Percentiles rank a stretch among this genome's conserved stretches.
Evolutionary conservation across 2,329 filamentous ascomycete species (phyloP).

Genomic region (Claviceps sorghi): DNA sequence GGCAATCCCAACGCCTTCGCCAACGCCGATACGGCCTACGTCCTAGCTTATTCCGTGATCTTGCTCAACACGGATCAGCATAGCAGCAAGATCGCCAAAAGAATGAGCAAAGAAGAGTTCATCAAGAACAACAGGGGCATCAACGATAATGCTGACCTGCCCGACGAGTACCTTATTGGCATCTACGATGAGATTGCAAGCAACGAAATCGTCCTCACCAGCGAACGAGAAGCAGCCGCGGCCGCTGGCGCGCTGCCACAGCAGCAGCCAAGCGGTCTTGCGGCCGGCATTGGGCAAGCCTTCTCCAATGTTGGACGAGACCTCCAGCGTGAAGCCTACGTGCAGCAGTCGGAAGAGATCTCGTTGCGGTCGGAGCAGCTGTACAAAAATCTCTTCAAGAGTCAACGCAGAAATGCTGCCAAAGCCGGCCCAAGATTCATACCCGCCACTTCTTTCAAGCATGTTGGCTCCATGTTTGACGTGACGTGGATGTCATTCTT

Average conservation of each 20-base stretch:
- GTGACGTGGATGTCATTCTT: slow-evolving; percentile 99
- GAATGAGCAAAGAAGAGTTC: slow-evolving; percentile 95
- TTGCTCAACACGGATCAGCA: slow-evolving; percentile 93
- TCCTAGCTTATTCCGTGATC: slow-evolving; percentile 91
- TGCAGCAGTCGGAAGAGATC: slow-evolving; percentile 92
- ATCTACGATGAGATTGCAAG: slow-evolving; percentile 87
- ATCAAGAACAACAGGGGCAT: slow-evolving; percentile 99
- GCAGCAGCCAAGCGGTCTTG: slow-evolving; percentile 47
- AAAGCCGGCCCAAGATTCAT: slow-evolving; percentile 65
- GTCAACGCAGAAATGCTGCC: slow-evolving; percentile 66
- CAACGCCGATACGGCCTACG: slow-evolving; percentile 94
- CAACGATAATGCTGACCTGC: slow-evolving; percentile 88
- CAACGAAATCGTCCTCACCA: slow-evolving; percentile 90
- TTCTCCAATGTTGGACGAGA: slow-evolving; percentile 86
- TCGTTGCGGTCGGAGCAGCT: slow-evolving; percentile 59
- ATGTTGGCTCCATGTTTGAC: slow-evolving; percentile 96
- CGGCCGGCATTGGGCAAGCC: slow-evolving; percentile 73
- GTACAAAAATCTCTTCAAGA: slow-evolving; percentile 84
- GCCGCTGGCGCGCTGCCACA: slow-evolving; percentile 50
- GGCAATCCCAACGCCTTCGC: slow-evolving; percentile 96
- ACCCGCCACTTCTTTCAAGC: slow-evolving; percentile 81
- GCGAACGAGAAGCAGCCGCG: slow-evolving; percentile 78
- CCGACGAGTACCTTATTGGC: slow-evolving; percentile 73
- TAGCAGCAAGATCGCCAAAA: slow-evolving; percentile 65
- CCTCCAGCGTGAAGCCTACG: slow-evolving; percentile 79